Evolutionary conservation across 768 basidiomycete genomes (phyloP), one percentile per base, ranked within the genome.

Genomic region (Strobilomyces dryophilus): DNA sequence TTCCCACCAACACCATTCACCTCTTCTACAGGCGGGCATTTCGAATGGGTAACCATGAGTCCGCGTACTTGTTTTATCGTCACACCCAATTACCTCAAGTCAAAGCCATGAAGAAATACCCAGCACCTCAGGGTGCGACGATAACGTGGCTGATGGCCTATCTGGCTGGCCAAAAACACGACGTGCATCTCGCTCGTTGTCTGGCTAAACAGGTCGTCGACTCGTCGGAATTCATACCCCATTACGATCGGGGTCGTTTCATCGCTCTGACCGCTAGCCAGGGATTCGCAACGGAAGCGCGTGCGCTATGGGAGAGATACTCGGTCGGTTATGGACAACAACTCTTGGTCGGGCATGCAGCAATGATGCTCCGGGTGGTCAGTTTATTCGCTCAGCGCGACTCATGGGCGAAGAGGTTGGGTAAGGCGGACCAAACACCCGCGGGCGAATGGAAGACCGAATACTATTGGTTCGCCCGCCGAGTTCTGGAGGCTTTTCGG

Each of bases 231-330:
- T 62, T 66, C 2, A 63, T 89, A 41, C 76, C 78, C 2, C 57
- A 72, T 4, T 61, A 73, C 32, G 69, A 69, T 54, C 79, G 83
- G n/a, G 74, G 77, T 4, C 63, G 61, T 7, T 77, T 87, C 55
- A 78, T 89, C 52, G 59, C 73, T 0, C 55, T 74, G 17, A 56
- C 69, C 8, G 84, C 83, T 1, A 58, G 65, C 24, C 63, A 68
- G 21, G 82, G 84, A 8, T 77, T 81, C 43, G 74, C 76, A 5
- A 64, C 56, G 6, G 63, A 75, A 15, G 79, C 84, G 20, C 74
- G 83, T 18, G 58, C 62, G 8, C 73, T 89, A 17, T 89, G 84
- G 82, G 77, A 80, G 57, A 73, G 75, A 55, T 83, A 79, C 61
- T 67, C 79, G 1, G 61, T 56, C 37, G 79, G 79, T 20, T 64